Conservation (phyloP, 1,284 basidiomycete species). For the Apiotrichum gracile region DNA sequence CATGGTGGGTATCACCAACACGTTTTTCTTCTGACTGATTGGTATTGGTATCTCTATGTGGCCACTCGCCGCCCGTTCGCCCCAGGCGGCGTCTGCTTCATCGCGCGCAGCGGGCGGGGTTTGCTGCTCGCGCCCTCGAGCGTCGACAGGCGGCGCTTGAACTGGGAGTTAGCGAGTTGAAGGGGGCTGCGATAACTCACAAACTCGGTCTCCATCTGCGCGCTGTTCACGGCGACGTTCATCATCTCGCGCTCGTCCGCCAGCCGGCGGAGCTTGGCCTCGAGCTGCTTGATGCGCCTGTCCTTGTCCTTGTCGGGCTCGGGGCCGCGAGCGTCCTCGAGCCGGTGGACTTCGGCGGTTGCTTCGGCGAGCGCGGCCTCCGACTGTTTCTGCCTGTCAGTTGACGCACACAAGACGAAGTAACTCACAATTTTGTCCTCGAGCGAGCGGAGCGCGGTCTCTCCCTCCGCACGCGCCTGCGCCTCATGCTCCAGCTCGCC, state of each 20-base stretch:
- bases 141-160: not conserved
- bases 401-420: not conserved
- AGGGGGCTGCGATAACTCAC: not conserved
- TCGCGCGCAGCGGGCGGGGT: not conserved
- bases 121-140: not conserved
- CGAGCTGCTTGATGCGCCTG: not conserved
- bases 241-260: not conserved
- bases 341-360: not conserved
- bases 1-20: too few species aligned
- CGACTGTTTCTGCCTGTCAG: not conserved
- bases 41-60: too few species aligned
- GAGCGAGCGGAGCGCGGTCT: not conserved
- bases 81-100: not conserved
- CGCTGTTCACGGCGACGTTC: not conserved
- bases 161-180: not conserved
- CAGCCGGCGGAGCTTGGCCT: conserved; percentile 2
- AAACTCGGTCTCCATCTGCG: conserved; percentile 1
- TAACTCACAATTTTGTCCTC: not conserved
- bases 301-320: not conserved
- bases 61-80: too few species aligned
- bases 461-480: not conserved
- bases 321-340: not conserved
- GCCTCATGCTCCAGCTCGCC: not conserved
- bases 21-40: not conserved
- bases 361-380: not conserved